These are phyloP conservation scores for Orbilia brochopaga DNA, from an alignment of 2,329 filamentous ascomycete species.

Conservation along the genomic window DNA sequence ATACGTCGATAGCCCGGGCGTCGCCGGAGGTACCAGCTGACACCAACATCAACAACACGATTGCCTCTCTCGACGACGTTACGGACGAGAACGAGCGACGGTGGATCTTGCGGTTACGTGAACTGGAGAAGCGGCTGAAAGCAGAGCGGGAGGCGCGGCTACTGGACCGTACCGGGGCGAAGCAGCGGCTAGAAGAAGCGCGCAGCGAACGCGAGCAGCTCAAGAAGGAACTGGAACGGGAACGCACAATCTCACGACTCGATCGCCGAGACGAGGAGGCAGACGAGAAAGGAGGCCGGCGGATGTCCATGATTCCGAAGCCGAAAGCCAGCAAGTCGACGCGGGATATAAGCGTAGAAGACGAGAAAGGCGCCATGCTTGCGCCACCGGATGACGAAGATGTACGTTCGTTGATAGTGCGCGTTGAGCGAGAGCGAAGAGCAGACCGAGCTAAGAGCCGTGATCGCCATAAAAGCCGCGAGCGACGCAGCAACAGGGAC, in stretches of 20 bases:
- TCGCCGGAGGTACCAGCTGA: conserved; percentile 55
- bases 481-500: conserved; percentile 43
- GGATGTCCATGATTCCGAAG: conserved; percentile 48
- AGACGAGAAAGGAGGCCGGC: conserved; percentile 19
- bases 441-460: conserved; percentile 44
- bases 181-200: conserved; percentile 78
- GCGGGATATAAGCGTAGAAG: conserved; percentile 29
- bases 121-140: conserved; percentile 87
- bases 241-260: conserved; percentile 57
- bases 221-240: conserved; percentile 68
- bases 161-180: conserved; percentile 81
- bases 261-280: conserved; percentile 40
- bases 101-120: conserved; percentile 83
- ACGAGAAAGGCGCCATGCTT: conserved; percentile 27
- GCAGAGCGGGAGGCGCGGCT: conserved; percentile 85
- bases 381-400: conserved; percentile 47
- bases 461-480: conserved; percentile 47
- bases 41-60: conserved; percentile 56
- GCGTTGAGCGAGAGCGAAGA: conserved; percentile 42
- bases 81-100: conserved; percentile 67
- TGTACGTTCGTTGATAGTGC: conserved; percentile 48
- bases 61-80: conserved; percentile 55
- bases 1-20: conserved; percentile 42
- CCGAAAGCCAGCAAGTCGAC: conserved; percentile 5
- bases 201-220: conserved; percentile 75